Evolutionary conservation across 2,329 filamentous ascomycete species (phyloP).

Genomic region (Pleomassaria siparia): DNA sequence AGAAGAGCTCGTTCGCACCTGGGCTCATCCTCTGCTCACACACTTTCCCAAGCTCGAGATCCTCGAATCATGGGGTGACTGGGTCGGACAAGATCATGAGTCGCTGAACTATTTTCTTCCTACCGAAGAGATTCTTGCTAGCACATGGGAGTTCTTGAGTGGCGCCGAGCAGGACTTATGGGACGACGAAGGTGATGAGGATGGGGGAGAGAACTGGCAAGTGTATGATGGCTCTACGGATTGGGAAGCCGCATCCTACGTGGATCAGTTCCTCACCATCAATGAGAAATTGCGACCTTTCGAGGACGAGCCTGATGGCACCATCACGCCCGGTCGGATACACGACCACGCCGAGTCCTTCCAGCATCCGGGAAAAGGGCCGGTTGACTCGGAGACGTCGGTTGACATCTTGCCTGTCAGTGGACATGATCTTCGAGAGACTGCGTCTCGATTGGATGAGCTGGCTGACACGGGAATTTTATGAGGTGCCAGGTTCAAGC

Average conservation of each 20-base stretch:
- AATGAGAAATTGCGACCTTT: conserved; percentile 10
- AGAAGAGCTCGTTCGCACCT: conserved; percentile 28
- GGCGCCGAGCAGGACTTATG: conserved; percentile 38
- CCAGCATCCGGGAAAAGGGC: background rate
- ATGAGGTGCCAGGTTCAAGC: background rate
- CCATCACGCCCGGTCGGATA: conserved; percentile 18
- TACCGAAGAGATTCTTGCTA: conserved; percentile 29
- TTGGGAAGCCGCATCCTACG: conserved; percentile 24
- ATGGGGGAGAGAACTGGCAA: conserved; percentile 19
- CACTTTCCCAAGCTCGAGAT: conserved; percentile 35
- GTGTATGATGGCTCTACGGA: conserved; percentile 17
- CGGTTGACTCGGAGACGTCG: background rate
- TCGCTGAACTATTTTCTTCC: conserved; percentile 36
- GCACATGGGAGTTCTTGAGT: conserved; percentile 37
- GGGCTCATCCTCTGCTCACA: conserved; percentile 26
- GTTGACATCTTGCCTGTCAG: background rate
- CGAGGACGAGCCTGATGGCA: conserved; percentile 24
- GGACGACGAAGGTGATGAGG: conserved; percentile 24
- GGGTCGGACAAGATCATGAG: conserved; percentile 30
- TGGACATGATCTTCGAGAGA: background rate
- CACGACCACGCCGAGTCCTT: background rate
- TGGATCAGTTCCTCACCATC: conserved; percentile 15
- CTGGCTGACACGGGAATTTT: background rate
- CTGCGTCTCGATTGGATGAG: background rate
- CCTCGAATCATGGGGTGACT: conserved; percentile 39